phyloP scores from a whole-genome alignment of 1,284 basidiomycete genomes.

The Rhodotorula sp. region DNA sequence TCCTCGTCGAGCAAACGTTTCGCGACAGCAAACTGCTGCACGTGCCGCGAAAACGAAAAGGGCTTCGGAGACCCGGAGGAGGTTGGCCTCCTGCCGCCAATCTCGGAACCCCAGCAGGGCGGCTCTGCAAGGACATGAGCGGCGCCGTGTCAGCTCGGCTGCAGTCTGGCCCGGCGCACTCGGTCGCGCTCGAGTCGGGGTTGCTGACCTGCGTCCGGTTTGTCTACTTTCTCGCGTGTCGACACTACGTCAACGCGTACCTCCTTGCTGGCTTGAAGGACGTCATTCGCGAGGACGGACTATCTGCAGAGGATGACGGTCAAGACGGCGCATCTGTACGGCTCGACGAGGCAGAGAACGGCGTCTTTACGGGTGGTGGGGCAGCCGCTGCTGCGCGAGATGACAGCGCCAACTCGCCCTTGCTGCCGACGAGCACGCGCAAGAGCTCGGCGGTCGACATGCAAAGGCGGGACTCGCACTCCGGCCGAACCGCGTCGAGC shows the following conservation, averaged over 20 bases:
- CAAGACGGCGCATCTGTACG: conserved; percentile 7
- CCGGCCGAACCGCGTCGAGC: not conserved
- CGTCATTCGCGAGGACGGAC: conserved; percentile 41
- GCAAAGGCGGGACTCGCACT: not conserved
- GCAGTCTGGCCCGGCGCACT: not conserved
- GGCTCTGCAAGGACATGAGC: not conserved
- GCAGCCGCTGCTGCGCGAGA: not conserved
- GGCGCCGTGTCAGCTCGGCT: not conserved
- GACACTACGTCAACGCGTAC: conserved; percentile 40
- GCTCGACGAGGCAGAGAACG: conserved; percentile 29
- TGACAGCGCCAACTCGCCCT: conserved; percentile 5
- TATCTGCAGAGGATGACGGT: conserved; percentile 10
- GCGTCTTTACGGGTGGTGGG: conserved; percentile 14
- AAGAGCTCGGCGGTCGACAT: not conserved
- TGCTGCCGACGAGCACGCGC: not conserved
- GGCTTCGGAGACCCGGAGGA: no score
- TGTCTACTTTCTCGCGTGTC: conserved; percentile 43
- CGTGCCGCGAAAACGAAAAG: no score
- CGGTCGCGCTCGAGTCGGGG: conserved; percentile 21
- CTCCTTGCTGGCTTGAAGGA: conserved; percentile 41
- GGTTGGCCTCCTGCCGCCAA: no score
- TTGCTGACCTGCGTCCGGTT: conserved; percentile 34
- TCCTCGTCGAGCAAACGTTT: no score
- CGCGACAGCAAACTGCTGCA: no score
- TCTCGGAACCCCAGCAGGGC: no score